Evolutionary conservation across 768 basidiomycete species (phyloP).

Genomic region (Boletus fagicola): DNA sequence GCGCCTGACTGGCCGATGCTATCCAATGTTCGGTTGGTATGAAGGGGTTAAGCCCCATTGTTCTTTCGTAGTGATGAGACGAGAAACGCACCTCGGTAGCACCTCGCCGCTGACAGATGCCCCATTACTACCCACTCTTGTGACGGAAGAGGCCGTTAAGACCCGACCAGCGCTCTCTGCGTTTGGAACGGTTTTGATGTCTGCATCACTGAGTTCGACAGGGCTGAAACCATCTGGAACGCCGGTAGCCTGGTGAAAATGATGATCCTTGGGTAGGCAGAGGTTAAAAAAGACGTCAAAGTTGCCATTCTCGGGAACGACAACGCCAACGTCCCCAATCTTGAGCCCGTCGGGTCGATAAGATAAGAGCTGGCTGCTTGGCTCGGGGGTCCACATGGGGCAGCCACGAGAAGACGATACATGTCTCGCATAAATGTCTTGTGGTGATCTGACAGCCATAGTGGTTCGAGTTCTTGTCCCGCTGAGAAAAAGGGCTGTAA

Average conservation of each 20-base stretch:
- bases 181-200: constrained; percentile 13
- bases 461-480: background rate
- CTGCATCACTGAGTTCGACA: constrained; percentile 18
- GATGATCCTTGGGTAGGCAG: constrained; percentile 34
- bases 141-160: constrained; percentile 13
- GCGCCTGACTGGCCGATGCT: constrained; percentile 6
- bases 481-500: background rate
- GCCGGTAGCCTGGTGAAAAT: constrained; percentile 8
- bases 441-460: constrained; percentile 25
- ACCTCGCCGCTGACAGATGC: background rate
- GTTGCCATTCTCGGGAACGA: constrained; percentile 32
- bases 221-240: constrained; percentile 33
- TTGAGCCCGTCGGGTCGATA: constrained; percentile 31
- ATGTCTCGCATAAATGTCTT: constrained; percentile 27
- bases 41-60: background rate
- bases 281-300: constrained; percentile 43
- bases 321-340: constrained; percentile 42
- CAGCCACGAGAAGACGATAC: constrained; percentile 32
- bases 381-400: constrained; percentile 38
- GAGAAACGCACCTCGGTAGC: constrained; percentile 7
- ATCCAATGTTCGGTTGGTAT: background rate
- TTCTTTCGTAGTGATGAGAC: background rate
- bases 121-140: constrained; percentile 1
- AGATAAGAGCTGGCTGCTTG: constrained; percentile 25
- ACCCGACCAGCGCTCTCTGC: constrained; percentile 14